Evolutionary conservation across 495 filamentous ascomycete species (phyloP), one percentile per base, ranked within the genome.

Genomic region (Cairneyella variabilis): DNA sequence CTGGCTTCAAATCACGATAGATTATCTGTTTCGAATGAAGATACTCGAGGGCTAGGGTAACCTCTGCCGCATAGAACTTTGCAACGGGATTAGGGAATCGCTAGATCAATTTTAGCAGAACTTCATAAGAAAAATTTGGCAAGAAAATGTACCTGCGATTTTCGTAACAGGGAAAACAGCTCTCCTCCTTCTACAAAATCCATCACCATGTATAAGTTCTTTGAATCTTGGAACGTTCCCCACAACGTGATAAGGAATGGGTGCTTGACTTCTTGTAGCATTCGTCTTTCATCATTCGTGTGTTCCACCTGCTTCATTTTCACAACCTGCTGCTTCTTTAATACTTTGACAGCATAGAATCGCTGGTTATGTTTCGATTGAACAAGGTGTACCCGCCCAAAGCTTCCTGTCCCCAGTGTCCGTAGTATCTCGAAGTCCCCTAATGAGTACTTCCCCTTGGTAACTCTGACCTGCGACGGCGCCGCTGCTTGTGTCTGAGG

Each of bases 231-330:
- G 68, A 96, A 98, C 16, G 93, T 98, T 28, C 95, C 95, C 95
- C 95, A 97, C 40, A 98, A 71, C 2, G 95, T 97, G 63, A 98
- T 91, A 42, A 98, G 76, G 72, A 98, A 98, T 1, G 93, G 91
- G 73, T 98, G 91, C 65, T 95, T 91, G 52, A 96, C 91, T 60
- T 91, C 86, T 60, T 88, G 88, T 53, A 98, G 71, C 95, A 98
- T 97, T 47, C 81, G 82, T 54, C 93, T 80, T 75, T 98, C 93
- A 67, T 97, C 93, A 66, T 97, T 97, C 51, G 93, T 98, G 70
- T 98, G 93, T 66, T 97, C 95, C 42, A 98, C 88, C 69, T 98
- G 95, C 76, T 97, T 97, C 93, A 97, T 97, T 77, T 95, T 97
- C 58, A 97, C 91, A 37, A 98, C 93, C 70, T 98, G 95, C 45